These are phyloP conservation scores for Candida lessepsii DNA, from an alignment of 805 yeast genomes.

Conservation along the genomic window DNA sequence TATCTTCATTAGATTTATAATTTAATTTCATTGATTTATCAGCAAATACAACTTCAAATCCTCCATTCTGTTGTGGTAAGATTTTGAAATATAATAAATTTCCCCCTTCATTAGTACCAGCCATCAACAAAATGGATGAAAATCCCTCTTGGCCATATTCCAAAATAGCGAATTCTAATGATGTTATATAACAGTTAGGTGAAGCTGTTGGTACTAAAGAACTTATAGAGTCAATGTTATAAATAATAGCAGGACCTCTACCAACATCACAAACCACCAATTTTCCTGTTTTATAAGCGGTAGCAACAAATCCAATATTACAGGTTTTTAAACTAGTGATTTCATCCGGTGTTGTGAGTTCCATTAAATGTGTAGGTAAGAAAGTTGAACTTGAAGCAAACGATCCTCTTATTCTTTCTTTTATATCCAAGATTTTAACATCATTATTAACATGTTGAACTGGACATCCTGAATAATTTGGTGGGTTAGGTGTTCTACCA, in stretches of 20 bases:
- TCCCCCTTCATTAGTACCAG: conserved; percentile 77
- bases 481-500: conserved; percentile 12
- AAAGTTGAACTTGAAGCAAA: conserved; percentile 31
- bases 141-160: conserved; percentile 63
- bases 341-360: conserved; percentile 32
- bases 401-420: conserved; percentile 50
- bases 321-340: conserved; percentile 67
- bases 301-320: conserved; percentile 78
- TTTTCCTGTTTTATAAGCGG: conserved; percentile 76
- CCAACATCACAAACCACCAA: conserved; percentile 68
- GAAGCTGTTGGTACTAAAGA: conserved; percentile 31
- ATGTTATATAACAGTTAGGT: conserved; percentile 45
- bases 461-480: conserved; percentile 28
- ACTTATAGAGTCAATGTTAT: conserved; percentile 32
- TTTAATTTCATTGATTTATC: conserved; percentile 41
- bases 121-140: conserved; percentile 68
- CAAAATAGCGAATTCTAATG: conserved; percentile 72
- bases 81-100: conserved; percentile 62
- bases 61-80: conserved; percentile 57
- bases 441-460: conserved; percentile 33
- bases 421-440: conserved; percentile 47
- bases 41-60: conserved; percentile 57
- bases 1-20: conserved; percentile 44
- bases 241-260: conserved; percentile 71
- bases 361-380: conserved; percentile 32